Evolutionary conservation across 371 early-diverging fungal genomes (phyloP).

Genomic region (Mortierella sp.): DNA sequence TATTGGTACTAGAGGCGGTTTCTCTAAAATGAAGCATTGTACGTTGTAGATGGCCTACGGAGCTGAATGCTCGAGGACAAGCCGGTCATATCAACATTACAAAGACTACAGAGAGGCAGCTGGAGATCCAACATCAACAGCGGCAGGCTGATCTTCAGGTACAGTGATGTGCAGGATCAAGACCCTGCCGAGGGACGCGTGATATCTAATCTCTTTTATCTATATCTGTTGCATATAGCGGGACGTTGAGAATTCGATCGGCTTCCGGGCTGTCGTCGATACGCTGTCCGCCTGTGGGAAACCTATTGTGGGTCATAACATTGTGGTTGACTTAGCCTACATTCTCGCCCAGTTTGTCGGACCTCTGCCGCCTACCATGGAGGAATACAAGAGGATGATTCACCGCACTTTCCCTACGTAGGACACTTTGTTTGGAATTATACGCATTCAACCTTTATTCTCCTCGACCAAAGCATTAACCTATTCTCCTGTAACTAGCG

Average conservation of each 20-base stretch:
- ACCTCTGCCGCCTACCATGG: constrained; percentile 72
- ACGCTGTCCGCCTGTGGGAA: constrained; percentile 74
- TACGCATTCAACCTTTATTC: no score
- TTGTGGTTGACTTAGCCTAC: constrained; percentile 84
- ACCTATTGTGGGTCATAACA: constrained; percentile 87
- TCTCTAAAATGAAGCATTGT: no score
- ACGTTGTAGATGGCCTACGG: constrained; percentile 24
- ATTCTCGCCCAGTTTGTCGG: constrained; percentile 76
- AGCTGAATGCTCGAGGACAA: constrained; percentile 19
- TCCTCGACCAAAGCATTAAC: no score
- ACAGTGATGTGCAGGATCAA: no score
- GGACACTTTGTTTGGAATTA: no score
- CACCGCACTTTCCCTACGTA: constrained; percentile 57
- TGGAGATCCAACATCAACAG: constrained; percentile 13
- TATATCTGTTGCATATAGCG: constrained; percentile 43
- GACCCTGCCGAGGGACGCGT: neutral
- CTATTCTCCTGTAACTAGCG: constrained; percentile 19
- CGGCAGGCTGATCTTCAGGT: constrained; percentile 62
- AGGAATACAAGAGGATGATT: constrained; percentile 70
- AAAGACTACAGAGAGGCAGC: constrained; percentile 15
- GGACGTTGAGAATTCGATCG: constrained; percentile 71
- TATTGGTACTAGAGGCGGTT: no score
- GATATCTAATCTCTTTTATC: no score
- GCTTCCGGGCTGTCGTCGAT: constrained; percentile 86
- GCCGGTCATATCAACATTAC: constrained; percentile 15